Evolutionary conservation across 129 eudicot species (phyloP).

Genomic region (Lonicera japonica): DNA sequence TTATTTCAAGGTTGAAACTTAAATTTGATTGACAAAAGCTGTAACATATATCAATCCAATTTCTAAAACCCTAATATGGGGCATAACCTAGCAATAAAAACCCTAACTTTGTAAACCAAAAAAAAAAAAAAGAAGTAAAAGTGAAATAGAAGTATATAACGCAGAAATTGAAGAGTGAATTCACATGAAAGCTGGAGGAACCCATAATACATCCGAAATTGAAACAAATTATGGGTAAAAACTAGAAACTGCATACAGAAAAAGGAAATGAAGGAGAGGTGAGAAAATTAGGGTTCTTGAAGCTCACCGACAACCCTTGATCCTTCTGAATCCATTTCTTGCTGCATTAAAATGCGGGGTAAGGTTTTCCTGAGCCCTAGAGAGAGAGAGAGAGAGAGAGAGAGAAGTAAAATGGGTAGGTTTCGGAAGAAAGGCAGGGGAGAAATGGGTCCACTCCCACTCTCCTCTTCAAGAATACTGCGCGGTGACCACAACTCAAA

Average conservation of each 20-base stretch:
- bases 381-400: neutral
- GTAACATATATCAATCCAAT: neutral
- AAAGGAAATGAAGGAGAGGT: neutral
- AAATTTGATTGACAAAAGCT: neutral
- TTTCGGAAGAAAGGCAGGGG: neutral
- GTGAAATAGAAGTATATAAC: neutral
- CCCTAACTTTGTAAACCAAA: neutral
- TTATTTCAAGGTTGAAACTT: neutral
- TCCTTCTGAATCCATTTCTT: conserved; percentile 54
- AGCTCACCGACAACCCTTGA: conserved; percentile 57
- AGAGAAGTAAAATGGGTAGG: neutral
- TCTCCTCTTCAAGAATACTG: no score
- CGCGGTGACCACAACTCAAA: no score
- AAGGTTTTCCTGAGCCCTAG: neutral
- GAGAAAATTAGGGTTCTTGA: neutral
- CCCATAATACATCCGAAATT: neutral
- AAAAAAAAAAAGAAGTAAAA: no score
- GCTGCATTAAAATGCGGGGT: conserved; percentile 20
- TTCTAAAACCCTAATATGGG: neutral
- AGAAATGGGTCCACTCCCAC: no score
- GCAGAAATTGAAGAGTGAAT: neutral
- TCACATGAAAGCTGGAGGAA: no score
- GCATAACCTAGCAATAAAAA: conserved; percentile 7
- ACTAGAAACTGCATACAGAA: neutral
- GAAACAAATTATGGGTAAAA: conserved; percentile 8